A percentile compares a stretch with the other conserved stretches of the same genome.
Evolutionary conservation across 768 basidiomycete genomes (phyloP).

Genomic region (Termitomyces eurrhizus): DNA sequence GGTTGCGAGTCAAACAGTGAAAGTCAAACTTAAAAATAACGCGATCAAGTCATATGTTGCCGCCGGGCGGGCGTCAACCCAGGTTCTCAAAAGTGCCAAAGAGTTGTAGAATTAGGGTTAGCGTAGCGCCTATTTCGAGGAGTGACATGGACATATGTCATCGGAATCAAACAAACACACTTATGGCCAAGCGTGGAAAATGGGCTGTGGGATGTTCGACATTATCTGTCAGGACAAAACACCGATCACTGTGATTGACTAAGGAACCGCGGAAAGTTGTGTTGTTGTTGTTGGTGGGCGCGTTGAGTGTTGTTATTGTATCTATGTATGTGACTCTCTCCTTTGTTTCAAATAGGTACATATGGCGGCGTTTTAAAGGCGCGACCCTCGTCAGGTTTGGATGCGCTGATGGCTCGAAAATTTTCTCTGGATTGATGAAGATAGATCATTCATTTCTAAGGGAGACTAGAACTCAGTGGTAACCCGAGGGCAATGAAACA

Average conservation of each 20-base stretch:
- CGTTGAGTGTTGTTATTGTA: neutral
- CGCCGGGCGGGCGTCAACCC: slow-evolving; percentile 1
- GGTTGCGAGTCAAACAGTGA: neutral
- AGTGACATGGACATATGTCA: slow-evolving; percentile 6
- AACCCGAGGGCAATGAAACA: neutral
- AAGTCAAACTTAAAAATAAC: slow-evolving; percentile 7
- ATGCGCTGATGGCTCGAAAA: neutral
- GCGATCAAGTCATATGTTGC: neutral
- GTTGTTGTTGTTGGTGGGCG: neutral
- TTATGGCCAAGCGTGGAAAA: neutral
- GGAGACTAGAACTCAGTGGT: neutral
- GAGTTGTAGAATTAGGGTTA: slow-evolving; percentile 6
- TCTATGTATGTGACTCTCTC: neutral
- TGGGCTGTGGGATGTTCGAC: slow-evolving; percentile 5
- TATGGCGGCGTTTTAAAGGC: neutral
- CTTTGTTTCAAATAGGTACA: neutral
- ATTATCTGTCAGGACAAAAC: slow-evolving; percentile 6
- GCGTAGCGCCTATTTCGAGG: slow-evolving; percentile 8
- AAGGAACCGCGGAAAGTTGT: neutral
- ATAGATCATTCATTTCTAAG: too few species aligned
- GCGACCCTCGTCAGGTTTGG: neutral
- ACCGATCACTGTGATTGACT: neutral
- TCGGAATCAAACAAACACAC: neutral
- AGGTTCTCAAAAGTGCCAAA: slow-evolving; percentile 9
- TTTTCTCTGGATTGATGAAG: neutral